Evolutionary conservation across 169 alveolate genomes (phyloP), one percentile per base, ranked within the genome.

Genomic region (Cryptosporidium felis): DNA sequence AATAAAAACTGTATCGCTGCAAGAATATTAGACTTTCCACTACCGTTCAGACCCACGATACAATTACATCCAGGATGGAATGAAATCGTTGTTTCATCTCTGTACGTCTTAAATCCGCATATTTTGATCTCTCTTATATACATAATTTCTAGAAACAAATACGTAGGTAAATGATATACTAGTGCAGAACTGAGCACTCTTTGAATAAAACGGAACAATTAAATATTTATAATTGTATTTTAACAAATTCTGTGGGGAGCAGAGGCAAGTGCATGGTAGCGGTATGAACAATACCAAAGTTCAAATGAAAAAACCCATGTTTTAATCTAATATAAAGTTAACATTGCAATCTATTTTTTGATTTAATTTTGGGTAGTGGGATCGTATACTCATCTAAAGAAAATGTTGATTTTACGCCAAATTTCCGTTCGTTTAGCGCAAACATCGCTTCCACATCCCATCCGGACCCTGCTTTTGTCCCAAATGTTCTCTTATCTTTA

Each of bases 371-470:
- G 32, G 90, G 88, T 21, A 91, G 62, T 3, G 94, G 94, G 51
- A 80, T 89, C 1, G 93, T 89, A 40, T 90, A 82, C 1, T 82
- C 65, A 59, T 89, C 94, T 34, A 89, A 62, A 26, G 82, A 80
- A 89, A 93, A 94, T 16, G 97, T 94, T 44, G 96, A 92, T 40
- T 88, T 91, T 4, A 94, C 94, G 23, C 96, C 96, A 81, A 94
- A 94, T 47, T 94, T 94, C 67, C 93, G 94, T 41, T 82, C 92
- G 88, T 94, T 94, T 62, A 94, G 85, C 60, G 92, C 90, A 88
- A 94, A 94, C 97, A 94, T 94, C 40, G 94, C 97, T 58, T 94
- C 96, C 0, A 92, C 94, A 49, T 91, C 90, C 97, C 97, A 94
- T 1, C 94, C 94, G 36, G 85, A 67, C 28, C 90, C 90, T 46